Conservation (phyloP, 2,329 filamentous ascomycete genomes). For the Tricladium varicosporioides region DNA sequence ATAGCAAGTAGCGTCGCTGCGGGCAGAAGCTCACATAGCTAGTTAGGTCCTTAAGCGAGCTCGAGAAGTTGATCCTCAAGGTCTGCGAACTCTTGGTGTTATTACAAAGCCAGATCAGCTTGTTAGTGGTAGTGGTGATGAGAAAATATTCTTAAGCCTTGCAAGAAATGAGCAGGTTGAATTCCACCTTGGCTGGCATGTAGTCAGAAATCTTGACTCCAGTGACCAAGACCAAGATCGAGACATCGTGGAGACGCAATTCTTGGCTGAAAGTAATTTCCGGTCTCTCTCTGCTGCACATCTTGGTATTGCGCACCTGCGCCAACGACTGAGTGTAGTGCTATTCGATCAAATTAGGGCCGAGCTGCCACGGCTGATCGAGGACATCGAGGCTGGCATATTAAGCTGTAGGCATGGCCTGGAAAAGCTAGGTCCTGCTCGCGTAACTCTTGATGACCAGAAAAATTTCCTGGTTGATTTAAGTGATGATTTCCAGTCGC, state of each 20-base stretch:
- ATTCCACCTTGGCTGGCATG: constrained; percentile 52
- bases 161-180: constrained; percentile 45
- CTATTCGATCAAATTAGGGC: constrained; percentile 15
- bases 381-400: constrained; percentile 25
- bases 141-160: constrained; percentile 40
- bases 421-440: constrained; percentile 9
- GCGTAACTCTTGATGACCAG: constrained; percentile 11
- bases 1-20: neutral
- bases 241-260: constrained; percentile 1
- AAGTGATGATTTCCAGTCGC: constrained; percentile 26
- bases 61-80: constrained; percentile 10
- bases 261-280: constrained; percentile 13
- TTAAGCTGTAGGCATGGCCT: constrained; percentile 10
- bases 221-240: constrained; percentile 3
- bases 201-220: constrained; percentile 46
- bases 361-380: constrained; percentile 17
- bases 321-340: constrained; percentile 12
- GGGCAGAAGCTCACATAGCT: constrained; percentile 1
- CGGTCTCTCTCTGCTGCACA: constrained; percentile 4
- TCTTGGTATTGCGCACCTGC: constrained; percentile 13
- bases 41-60: constrained; percentile 10
- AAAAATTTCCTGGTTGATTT: constrained; percentile 24
- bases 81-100: constrained; percentile 25
- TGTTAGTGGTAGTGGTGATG: constrained; percentile 36
- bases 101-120: constrained; percentile 59